Base-by-base conservation (phyloP, 768 basidiomycete genomes). In the Coprinellus micaceus region DNA sequence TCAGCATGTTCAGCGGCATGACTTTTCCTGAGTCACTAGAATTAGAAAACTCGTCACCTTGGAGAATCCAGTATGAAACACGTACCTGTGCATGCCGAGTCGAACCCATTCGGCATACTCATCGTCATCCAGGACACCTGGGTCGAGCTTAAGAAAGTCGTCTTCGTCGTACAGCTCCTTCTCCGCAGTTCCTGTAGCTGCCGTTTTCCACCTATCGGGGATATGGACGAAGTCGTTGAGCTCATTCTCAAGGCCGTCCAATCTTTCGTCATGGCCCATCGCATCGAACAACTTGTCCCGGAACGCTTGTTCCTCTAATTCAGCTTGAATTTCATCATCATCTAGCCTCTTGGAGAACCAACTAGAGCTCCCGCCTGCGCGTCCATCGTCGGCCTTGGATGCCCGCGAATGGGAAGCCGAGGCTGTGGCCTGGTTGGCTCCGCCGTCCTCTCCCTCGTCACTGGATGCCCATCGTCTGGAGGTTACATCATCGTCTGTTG, bases 51-150 rank as follows among this genome's bases (percentile, higher is more conserved):
- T n/a, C 45, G 57, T 48, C 55, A 52, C 57, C 50, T 13, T 22
- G n/a, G 57, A 1, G n/a, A 19, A 13, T 13, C 51, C 47, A 53
- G 7, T 26, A 17, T 13, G 33, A 56, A 15, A n/a, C 25, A 58
- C 82, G 39, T 58, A 86, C 82, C 83, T 81, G 76, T 90, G 94
- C 89, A 97, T 95, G 46, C 91, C 91, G 24, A 79, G 71, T 60
- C 94, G 75, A 50, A 96, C 74, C 89, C 90, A 95, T 63, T 92
- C 90, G 1, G 88, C 82, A 61, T 96, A 96, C 58, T 91, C 86
- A 61, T 94, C 88, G 7, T 94, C 92, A 58, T 87, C 85, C 88
- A 95, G 88, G 47, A 66, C 47, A 30, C 64, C 68, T 39, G 73
- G 81, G 62, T 70, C 77, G 66, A 69, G 71, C 62, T 67, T 83